A percentile compares a stretch with the other conserved stretches of the same genome.
Conservation (phyloP, 2,329 filamentous ascomycete genomes). For the Geosmithia morbida region DNA sequence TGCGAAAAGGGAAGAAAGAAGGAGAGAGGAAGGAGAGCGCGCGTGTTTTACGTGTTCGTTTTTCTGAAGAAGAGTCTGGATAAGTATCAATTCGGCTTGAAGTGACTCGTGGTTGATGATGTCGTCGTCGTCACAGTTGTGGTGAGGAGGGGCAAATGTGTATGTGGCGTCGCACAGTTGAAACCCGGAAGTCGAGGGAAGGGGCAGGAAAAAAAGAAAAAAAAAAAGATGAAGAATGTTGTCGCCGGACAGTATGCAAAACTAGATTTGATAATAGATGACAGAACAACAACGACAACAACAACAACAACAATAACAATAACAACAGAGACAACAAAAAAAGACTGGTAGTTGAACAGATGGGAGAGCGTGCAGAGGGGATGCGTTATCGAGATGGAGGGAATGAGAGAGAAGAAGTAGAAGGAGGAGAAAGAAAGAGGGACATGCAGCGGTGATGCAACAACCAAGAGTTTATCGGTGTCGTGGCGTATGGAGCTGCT, state of each 20-base stretch:
- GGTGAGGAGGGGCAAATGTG: background rate
- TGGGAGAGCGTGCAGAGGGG: background rate
- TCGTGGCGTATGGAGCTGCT: background rate
- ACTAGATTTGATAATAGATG: background rate
- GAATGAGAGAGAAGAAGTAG: background rate
- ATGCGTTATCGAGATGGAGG: background rate
- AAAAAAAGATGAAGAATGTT: background rate
- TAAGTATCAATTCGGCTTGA: background rate
- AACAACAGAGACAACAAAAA: background rate
- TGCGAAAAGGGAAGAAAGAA: background rate
- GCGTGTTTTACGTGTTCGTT: background rate
- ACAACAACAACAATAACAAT: background rate
- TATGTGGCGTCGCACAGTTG: background rate
- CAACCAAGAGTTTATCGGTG: background rate
- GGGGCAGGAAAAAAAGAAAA: background rate
- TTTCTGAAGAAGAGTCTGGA: background rate
- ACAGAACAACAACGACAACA: background rate
- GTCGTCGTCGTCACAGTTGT: background rate
- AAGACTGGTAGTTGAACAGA: background rate
- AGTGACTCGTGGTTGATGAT: background rate
- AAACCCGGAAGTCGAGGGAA: background rate
- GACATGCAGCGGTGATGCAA: background rate
- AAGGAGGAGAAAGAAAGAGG: background rate
- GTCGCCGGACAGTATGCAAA: background rate
- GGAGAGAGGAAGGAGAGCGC: too few species aligned